Conservation (phyloP, 345 rosid genomes). For the Raphanus sativus region DNA sequence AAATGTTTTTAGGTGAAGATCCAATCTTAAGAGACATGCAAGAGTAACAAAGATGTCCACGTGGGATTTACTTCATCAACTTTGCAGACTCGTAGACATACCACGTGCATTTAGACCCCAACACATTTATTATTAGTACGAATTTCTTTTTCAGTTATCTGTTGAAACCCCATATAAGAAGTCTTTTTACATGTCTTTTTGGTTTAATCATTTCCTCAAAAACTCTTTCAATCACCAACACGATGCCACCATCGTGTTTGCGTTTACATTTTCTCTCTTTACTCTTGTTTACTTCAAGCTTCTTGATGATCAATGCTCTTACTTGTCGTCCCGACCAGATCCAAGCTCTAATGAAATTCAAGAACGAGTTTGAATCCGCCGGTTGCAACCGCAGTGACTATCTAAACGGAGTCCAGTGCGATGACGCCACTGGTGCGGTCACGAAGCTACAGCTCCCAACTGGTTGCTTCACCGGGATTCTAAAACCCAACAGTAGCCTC, state of each 20-base stretch:
- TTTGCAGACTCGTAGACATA: neutral
- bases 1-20: neutral
- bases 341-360: neutral
- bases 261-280: neutral
- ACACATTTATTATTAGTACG: neutral
- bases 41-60: neutral
- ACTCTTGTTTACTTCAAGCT: neutral
- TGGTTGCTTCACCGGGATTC: slow-evolving; percentile 1
- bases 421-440: neutral
- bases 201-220: neutral
- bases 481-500: slow-evolving; percentile 25
- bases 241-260: neutral
- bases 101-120: neutral
- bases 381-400: slow-evolving; percentile 4
- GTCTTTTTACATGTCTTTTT: neutral
- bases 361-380: neutral
- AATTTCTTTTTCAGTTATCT: too few species aligned
- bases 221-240: neutral
- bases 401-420: neutral
- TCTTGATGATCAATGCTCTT: neutral
- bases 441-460: neutral
- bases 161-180: neutral
- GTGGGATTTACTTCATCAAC: neutral
- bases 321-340: neutral
- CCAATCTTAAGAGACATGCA: neutral